Base-by-base conservation (phyloP, 2,329 filamentous ascomycete genomes). In the Bertia moriformis region DNA sequence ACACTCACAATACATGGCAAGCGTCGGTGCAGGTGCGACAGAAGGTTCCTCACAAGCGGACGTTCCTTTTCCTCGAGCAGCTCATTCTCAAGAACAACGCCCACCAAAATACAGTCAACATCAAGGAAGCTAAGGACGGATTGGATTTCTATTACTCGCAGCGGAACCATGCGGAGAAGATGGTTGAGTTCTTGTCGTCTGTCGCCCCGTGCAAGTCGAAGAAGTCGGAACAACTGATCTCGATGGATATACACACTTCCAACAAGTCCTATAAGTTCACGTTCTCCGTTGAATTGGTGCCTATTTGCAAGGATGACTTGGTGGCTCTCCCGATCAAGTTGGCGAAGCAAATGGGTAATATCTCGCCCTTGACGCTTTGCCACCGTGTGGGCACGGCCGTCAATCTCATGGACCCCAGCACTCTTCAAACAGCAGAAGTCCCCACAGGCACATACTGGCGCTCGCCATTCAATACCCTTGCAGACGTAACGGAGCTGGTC, bases 291-390 rank as follows among this genome's bases (percentile, higher is more conserved):
- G 85, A 95, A 55, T 61, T 98, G 38, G 80, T 96, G 18, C 91
- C 91, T 1, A 87, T 98, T 38, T 96, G 91, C 68, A 94, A 95
- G 60, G 91, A 98, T 50, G 91, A 98, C 54, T 67, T 98, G 19
- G 85, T 98, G n/a, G 88, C 85, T 1, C 65, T 98, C 24, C 91
- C 91, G 1, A 78, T 94, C 45, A 87, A 86, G 48, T 66, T 96
- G 42, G 91, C 91, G 13, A 91, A 87, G 57, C 76, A 80, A 41
- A 67, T 83, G 39, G 88, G 91, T 45, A 95, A 94, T 58, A 93
- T 96, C 50, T 73, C 78, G 2, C 91, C 91, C 3, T 66, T 98
- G 27, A 75, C 81, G 1, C 67, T 98, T 27, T 96, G 91, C 66
- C 75, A 88, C 58, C 75, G 83, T 48, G 78, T 98, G 40, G 89